Percentiles rank a stretch among this genome's conserved stretches.
These are phyloP conservation scores for Zalerion maritima DNA, from an alignment of 495 filamentous ascomycete genomes.

Conservation along the genomic window DNA sequence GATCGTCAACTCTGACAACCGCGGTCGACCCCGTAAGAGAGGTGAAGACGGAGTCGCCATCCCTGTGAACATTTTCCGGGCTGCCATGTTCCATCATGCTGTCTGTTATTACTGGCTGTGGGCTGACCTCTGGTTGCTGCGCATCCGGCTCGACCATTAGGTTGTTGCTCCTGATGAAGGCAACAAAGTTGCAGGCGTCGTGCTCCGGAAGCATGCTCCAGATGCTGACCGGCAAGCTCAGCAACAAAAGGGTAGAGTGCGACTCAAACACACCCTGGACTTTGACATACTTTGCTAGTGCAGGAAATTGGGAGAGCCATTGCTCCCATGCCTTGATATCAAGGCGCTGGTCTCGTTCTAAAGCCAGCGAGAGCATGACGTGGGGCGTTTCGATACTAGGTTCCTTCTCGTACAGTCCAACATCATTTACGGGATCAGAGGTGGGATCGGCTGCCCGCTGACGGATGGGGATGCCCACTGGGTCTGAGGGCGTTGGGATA, in stretches of 20 bases:
- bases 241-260: constrained; percentile 32
- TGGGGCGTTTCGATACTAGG: constrained; percentile 32
- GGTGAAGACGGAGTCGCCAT: no score
- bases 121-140: constrained; percentile 5
- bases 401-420: constrained; percentile 14
- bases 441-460: constrained; percentile 9
- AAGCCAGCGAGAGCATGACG: constrained; percentile 37
- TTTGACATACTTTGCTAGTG: constrained; percentile 33
- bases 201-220: constrained; percentile 38
- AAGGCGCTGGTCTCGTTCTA: constrained; percentile 33
- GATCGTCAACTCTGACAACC: constrained; percentile 1
- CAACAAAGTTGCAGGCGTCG: constrained; percentile 35
- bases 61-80: background rate
- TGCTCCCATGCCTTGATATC: constrained; percentile 32
- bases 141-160: constrained; percentile 8
- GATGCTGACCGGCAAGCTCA: constrained; percentile 35
- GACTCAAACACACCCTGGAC: constrained; percentile 39
- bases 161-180: constrained; percentile 36
- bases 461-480: constrained; percentile 7
- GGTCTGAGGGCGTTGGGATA: no score
- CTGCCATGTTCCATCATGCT: constrained; percentile 2
- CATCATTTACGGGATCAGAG: constrained; percentile 6
- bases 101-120: background rate
- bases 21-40: no score
- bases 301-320: constrained; percentile 32